Percentiles rank a stretch among this genome's conserved stretches.
Evolutionary conservation across 1,284 basidiomycete genomes (phyloP).

Genomic region (Filobasidium uniguttulatum): DNA sequence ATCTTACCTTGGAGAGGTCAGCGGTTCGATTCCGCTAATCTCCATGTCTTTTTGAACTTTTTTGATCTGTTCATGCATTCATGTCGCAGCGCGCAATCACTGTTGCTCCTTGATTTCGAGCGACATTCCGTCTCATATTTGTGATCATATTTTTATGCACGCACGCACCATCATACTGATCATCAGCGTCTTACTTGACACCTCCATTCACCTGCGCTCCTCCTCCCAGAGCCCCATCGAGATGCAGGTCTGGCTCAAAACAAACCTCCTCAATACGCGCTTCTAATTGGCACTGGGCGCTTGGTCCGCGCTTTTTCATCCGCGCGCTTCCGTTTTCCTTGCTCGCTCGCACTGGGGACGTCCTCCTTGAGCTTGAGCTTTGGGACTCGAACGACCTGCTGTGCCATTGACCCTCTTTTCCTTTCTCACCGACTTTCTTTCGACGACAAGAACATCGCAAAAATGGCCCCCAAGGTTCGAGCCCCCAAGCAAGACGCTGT

Average conservation of each 20-base stretch:
- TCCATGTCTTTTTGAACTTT: not conserved
- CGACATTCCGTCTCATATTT: not conserved
- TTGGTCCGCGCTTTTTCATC: not conserved
- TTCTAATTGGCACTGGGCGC: not conserved
- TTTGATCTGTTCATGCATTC: not conserved
- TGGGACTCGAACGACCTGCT: no score
- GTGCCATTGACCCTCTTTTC: not conserved
- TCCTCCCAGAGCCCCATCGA: no score
- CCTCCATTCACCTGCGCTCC: not conserved
- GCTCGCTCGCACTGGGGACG: not conserved
- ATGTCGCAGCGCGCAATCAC: not conserved
- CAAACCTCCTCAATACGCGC: no score
- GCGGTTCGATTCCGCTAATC: not conserved
- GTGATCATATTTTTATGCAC: not conserved
- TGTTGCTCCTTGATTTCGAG: not conserved
- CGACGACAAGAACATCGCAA: slow-evolving; percentile 4
- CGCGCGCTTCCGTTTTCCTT: not conserved
- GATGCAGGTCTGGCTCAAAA: no score
- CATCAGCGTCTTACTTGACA: not conserved
- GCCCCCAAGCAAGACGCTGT: slow-evolving; percentile 65
- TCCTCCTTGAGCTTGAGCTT: not conserved
- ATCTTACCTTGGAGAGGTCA: not conserved
- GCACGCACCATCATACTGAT: not conserved
- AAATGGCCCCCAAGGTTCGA: slow-evolving; percentile 35
- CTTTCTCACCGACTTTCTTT: slow-evolving; percentile 1